Evolutionary conservation across 75 land plant species (phyloP).

Genomic region (Selaginella tamariscina): DNA sequence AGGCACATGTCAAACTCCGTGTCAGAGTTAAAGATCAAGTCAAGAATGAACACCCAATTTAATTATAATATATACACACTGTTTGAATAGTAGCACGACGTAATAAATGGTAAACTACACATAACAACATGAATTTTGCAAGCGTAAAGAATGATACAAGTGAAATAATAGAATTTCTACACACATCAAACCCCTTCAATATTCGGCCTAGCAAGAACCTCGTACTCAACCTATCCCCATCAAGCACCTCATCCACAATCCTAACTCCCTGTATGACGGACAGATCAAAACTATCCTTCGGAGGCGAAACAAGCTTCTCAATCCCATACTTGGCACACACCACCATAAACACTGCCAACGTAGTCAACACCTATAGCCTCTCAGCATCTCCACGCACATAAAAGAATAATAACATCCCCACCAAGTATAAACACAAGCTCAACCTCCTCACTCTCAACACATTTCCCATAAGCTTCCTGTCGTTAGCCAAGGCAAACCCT

Average conservation of each 20-base stretch:
- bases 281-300: constrained; percentile 37
- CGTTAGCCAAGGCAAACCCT: constrained; percentile 71
- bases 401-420: constrained; percentile 72
- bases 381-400: constrained; percentile 66
- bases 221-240: constrained; percentile 60
- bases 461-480: constrained; percentile 77
- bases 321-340: constrained; percentile 31
- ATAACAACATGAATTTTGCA: too few species aligned
- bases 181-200: constrained; percentile 26
- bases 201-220: constrained; percentile 52
- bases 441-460: constrained; percentile 61
- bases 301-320: constrained; percentile 43
- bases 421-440: constrained; percentile 58
- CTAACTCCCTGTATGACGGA: constrained; percentile 45
- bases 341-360: constrained; percentile 40
- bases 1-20: too few species aligned
- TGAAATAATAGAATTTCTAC: neutral
- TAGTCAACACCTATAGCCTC: constrained; percentile 61
- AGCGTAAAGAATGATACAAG: neutral
- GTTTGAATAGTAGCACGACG: too few species aligned
- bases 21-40: too few species aligned
- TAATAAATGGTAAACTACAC: too few species aligned
- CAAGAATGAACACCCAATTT: too few species aligned
- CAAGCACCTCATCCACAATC: constrained; percentile 49
- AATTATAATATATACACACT: too few species aligned